These are phyloP conservation scores for Brassica carinata DNA, from an alignment of 345 rosid species.

Conservation along the genomic window DNA sequence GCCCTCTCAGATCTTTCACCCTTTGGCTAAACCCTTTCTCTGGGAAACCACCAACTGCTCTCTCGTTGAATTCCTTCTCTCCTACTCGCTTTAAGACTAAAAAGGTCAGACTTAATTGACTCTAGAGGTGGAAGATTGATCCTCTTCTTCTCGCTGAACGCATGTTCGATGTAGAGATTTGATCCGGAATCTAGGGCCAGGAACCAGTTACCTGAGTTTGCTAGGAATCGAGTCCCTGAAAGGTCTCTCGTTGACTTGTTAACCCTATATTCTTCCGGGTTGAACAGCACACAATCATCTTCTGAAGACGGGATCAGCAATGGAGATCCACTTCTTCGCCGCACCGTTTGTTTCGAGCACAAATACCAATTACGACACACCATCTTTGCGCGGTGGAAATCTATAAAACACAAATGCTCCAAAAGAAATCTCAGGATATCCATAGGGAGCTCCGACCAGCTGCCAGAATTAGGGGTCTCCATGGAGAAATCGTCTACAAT, in stretches of 20 bases:
- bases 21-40: not conserved
- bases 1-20: not conserved
- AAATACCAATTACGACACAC: not conserved
- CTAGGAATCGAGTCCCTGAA: not conserved
- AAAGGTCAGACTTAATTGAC: not conserved
- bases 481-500: not conserved
- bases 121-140: conserved; percentile 16
- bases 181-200: not conserved
- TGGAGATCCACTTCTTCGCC: not conserved
- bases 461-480: not conserved
- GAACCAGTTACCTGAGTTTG: conserved; percentile 13
- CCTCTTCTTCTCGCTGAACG: not conserved
- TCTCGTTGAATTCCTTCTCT: not conserved
- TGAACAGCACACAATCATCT: not conserved
- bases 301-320: not conserved
- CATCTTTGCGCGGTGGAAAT: not conserved
- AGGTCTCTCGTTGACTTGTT: not conserved
- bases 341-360: not conserved
- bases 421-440: not conserved
- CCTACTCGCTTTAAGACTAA: not conserved
- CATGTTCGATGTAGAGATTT: not conserved
- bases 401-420: not conserved
- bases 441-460: not conserved
- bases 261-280: not conserved
- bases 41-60: not conserved